Evolutionary conservation across 768 basidiomycete species (phyloP), one percentile per base, ranked within the genome.

Genomic region (Piloderma croceum): DNA sequence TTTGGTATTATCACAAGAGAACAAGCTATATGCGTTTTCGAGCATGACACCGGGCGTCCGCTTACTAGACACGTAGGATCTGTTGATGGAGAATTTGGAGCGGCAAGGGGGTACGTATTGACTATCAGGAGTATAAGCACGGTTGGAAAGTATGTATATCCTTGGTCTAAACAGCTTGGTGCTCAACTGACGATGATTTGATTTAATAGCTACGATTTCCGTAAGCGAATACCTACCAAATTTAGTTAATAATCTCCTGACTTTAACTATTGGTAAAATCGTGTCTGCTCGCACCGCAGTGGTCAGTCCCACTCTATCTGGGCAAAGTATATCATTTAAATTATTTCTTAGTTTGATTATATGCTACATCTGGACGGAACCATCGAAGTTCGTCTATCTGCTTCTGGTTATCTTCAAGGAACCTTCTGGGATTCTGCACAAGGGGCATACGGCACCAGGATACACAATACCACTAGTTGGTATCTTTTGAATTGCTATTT

Each of bases 371-470:
- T 80, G 13, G 81, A 83, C 46, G 80, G 81, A 3, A 79, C 79
- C 3, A 70, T 83, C 18, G 81, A 83, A 60, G 76, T 81, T 15
- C 67, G 76, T 2, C 22, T 81, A 13, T 81, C 79, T 6, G 81
- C 81, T 0, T 81, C 79, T 3, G 81, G 81, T 2, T 83, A 83
- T 52, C 62, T 83, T 39, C 81, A 82, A 60, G 79, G 75, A 31
- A 77, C 73, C 10, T 77, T 68, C 53, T 81, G 76, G 71, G 70
- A 74, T 24, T 44, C 62, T 1, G 52, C 64, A 13, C 72, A 79
- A 56, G 61, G 60, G 3, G 50, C 59, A 0, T 81, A 81, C 48
- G 81, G 81, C 1, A 64, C 69, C 19, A 68, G 65, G 12, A 79
- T 83, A 34, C 70, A 69, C 39, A 67, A 77, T 23, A 70, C 67